Base-by-base conservation (phyloP, 2,329 filamentous ascomycete genomes). In the Fusarium albidum region DNA sequence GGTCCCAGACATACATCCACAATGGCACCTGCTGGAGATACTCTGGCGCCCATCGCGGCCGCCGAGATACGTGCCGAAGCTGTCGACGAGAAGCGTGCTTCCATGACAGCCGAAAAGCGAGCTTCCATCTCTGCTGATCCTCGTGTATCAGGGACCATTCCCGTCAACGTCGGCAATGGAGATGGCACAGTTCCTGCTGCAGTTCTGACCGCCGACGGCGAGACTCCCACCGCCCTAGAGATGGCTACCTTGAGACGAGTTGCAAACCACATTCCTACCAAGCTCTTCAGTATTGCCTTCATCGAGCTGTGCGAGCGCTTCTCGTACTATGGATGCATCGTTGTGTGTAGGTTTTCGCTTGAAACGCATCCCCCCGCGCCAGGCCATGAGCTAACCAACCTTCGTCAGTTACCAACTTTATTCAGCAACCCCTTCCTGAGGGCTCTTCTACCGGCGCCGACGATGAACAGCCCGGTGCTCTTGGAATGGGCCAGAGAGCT, bases 291-390 rank as follows among this genome's bases (percentile, higher is more conserved):
- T 26, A 82, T 90, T 55, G 85, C 84, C 3, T 84, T 90, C 52
- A 79, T 90, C 35, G 87, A 90, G 69, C 69, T 90, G 25, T 89
- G 86, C 71, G 88, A 91, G 72, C 84, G 88, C 28, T 90, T 90
- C 71, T 87, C 84, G 3, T 91, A 89, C 77, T 90, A 90, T 63
- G 88, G 88, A 28, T 84, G 82, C 6, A 83, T 82, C 10, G 80
- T 83, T 33, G 79, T 89, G 32, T 86, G 84, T 86, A 70, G 85
- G 67, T 87, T 75, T 14, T 21, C 21, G 0, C 17, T 27, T 39
- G n/a, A 38, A n/a, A 9, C 15, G 27, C n/a, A 9, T 11, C 0
- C 18, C 37, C 11, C 7, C 7, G 7, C 26, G 9, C 8, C 6
- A 35, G 29, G 25, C 33, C 28, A 25, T n/a, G 12, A 40, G 10